Evolutionary conservation across 1,284 basidiomycete genomes (phyloP), one percentile per base, ranked within the genome.

Genomic region (Apiotrichum montevideense): DNA sequence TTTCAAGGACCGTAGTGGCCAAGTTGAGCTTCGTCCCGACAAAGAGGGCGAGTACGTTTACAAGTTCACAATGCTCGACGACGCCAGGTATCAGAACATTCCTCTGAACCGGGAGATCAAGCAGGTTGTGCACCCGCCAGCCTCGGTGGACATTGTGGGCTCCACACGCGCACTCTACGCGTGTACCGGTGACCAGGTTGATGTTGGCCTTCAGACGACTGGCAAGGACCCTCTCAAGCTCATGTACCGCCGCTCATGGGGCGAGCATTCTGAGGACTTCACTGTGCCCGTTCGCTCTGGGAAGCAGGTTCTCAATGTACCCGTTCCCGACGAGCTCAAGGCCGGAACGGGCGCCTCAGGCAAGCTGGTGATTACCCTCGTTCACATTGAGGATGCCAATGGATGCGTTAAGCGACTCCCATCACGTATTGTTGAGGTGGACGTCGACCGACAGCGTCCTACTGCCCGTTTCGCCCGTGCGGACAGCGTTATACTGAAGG

Each of bases 161-260:
- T 46, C 54, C 5, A 61, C 65, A 58, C 68, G 87, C 81, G 72
- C 68, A n/a, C 63, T 78, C 7, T 74, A 65, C 48, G 65, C 71
- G 10, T 95, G 91, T 70, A 85, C 85, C 21, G 88, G 88, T 2
- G 83, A 83, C 65, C 77, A 79, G 10, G 84, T 94, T 4, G 82
- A 86, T 56, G 81, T 93, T 43, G 84, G 87, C 52, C 82, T 95
- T 34, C 85, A 89, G 43, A 81, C 94, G 46, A 81, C 82, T 86
- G 92, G 92, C 52, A 88, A 85, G n/a, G 84, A 85, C 6, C 91
- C 92, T 0, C 93, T 91, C 86, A 87, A 84, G 65, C 71, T 96
- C 35, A 87, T 88, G 54, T 79, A 91, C 45, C 87, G 90, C 68
- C 79, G 89, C 29, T 84, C 90, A 48, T 80, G 83, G 57, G 79